These are phyloP conservation scores for Hordeum marinum DNA, from an alignment of 176 grass and related monocot species.

Conservation along the genomic window DNA sequence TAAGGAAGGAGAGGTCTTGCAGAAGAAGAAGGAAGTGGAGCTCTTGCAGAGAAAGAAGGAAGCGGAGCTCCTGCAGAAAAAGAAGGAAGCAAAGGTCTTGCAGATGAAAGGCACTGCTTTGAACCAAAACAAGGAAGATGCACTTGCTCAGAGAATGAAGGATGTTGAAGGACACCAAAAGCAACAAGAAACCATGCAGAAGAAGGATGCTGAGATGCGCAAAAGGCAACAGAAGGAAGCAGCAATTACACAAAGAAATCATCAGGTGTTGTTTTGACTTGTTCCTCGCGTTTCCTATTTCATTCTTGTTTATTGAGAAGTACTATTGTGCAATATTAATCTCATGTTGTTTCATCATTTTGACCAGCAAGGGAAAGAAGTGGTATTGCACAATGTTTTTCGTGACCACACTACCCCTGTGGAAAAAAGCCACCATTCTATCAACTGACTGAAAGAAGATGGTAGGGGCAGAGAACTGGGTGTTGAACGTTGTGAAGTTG, in stretches of 20 bases:
- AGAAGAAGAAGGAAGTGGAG: too few relatives aligned
- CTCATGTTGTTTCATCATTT: background rate
- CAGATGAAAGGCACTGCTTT: background rate
- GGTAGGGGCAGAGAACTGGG: background rate
- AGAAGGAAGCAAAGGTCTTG: background rate
- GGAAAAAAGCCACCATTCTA: background rate
- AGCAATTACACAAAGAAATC: background rate
- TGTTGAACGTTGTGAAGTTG: background rate
- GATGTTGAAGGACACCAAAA: background rate
- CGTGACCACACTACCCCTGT: background rate
- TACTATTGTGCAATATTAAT: background rate
- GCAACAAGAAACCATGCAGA: background rate
- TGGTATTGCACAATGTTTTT: background rate
- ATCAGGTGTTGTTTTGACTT: background rate
- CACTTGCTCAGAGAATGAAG: background rate
- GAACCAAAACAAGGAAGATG: background rate
- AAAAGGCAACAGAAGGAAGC: background rate
- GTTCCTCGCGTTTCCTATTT: background rate
- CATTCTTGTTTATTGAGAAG: background rate
- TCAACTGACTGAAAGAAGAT: background rate
- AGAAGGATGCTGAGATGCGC: background rate
- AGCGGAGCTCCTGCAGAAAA: background rate
- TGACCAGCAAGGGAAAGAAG: background rate
- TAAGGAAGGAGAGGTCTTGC: too few relatives aligned
- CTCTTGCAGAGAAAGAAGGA: background rate